phyloP scores from a whole-genome alignment of 1,284 basidiomycete species.

The Boletus semigastroideus region DNA sequence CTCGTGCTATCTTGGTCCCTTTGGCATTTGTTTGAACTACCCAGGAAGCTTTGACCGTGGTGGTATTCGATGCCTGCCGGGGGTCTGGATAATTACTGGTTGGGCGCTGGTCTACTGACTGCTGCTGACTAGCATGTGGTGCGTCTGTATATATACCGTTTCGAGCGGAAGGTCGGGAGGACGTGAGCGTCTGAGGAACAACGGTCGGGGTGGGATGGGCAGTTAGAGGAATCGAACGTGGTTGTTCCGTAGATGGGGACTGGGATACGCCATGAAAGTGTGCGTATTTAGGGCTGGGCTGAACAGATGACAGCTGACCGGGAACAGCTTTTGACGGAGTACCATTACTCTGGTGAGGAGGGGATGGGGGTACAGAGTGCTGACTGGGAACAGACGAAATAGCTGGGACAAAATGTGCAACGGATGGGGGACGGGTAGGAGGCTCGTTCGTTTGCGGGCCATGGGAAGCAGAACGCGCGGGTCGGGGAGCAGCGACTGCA shows the following conservation, averaged over 20 bases:
- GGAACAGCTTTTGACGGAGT: conserved; percentile 18
- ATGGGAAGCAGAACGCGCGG: conserved; percentile 31
- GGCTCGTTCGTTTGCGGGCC: conserved; percentile 27
- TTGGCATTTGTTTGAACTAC: conserved; percentile 31
- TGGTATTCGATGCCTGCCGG: conserved; percentile 16
- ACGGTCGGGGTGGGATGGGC: conserved; percentile 23
- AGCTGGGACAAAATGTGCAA: conserved; percentile 14
- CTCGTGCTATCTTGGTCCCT: conserved; percentile 19
- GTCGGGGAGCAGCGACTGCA: conserved; percentile 30
- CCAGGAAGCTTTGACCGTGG: conserved; percentile 34
- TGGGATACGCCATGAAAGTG: conserved; percentile 21
- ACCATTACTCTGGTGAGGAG: conserved; percentile 10
- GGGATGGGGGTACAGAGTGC: conserved; percentile 23
- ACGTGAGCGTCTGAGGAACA: conserved; percentile 18
- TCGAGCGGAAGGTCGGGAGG: conserved; percentile 33
- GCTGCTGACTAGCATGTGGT: conserved; percentile 10
- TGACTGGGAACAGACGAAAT: conserved; percentile 16
- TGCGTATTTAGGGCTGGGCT: conserved; percentile 27
- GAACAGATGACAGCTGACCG: conserved; percentile 14
- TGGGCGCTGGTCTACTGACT: conserved; percentile 14
- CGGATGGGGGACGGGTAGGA: conserved; percentile 29
- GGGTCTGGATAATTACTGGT: conserved; percentile 11
- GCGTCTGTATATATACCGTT: conserved; percentile 15
- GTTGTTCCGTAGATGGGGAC: conserved; percentile 16
- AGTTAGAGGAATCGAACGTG: conserved; percentile 17